Conservation (phyloP, 2,329 filamentous ascomycete genomes). For the Nemania sp. region DNA sequence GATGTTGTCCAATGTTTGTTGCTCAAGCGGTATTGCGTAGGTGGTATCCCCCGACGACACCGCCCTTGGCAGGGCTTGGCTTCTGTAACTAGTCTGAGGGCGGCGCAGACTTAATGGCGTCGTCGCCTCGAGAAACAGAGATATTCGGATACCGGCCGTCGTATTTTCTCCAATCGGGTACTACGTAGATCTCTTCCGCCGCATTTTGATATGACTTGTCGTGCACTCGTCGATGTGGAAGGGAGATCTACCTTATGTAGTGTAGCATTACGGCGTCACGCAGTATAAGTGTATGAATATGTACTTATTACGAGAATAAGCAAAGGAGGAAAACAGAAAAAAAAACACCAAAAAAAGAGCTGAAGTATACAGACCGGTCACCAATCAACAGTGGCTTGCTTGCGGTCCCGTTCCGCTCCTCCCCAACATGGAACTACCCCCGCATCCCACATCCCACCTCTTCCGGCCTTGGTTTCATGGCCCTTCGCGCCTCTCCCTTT, state of each 20-base stretch:
- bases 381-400: slow-evolving; percentile 9
- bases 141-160: no score
- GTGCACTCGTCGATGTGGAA: slow-evolving; percentile 1
- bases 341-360: neutral
- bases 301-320: neutral
- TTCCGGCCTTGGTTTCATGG: slow-evolving; percentile 29
- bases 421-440: neutral
- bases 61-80: neutral
- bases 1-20: no score
- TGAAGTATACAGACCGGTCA: neutral
- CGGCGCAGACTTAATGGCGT: neutral
- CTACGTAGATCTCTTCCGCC: slow-evolving; percentile 18
- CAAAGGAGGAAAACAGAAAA: neutral
- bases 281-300: neutral
- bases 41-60: neutral
- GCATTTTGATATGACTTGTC: slow-evolving; percentile 2
- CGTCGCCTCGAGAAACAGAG: neutral
- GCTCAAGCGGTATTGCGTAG: neutral
- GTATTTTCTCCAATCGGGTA: neutral
- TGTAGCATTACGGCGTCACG: neutral
- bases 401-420: slow-evolving; percentile 8
- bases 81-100: neutral
- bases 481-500: slow-evolving; percentile 10
- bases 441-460: neutral
- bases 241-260: slow-evolving; percentile 6